A percentile compares a stretch with the other conserved stretches of the same genome.
Evolutionary conservation across 768 basidiomycete species (phyloP).

Genomic region (Mycena galopus): DNA sequence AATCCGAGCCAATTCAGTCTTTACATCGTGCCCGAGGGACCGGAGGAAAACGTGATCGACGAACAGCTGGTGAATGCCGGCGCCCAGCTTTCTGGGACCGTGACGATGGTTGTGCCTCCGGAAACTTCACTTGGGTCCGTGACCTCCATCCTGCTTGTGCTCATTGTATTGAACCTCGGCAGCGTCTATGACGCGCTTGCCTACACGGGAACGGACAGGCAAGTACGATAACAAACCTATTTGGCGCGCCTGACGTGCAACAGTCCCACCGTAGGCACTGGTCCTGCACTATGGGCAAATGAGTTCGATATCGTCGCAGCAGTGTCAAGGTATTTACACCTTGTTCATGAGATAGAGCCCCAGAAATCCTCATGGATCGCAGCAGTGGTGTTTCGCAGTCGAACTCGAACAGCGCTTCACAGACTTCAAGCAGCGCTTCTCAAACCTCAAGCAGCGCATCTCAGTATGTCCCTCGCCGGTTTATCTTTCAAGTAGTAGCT

Average conservation of each 20-base stretch:
- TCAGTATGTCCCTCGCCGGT: slow-evolving; percentile 3
- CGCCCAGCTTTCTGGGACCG: slow-evolving; percentile 17
- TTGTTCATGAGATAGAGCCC: no score
- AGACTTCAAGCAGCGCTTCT: neutral
- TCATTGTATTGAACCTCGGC: neutral
- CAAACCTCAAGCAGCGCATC: neutral
- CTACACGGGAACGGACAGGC: slow-evolving; percentile 8
- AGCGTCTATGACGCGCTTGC: slow-evolving; percentile 1
- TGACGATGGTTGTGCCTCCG: slow-evolving; percentile 15
- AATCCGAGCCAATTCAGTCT: slow-evolving; percentile 24
- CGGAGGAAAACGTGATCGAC: neutral
- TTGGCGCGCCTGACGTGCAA: slow-evolving; percentile 3
- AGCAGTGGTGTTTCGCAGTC: neutral
- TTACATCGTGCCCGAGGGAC: slow-evolving; percentile 1
- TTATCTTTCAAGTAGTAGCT: neutral
- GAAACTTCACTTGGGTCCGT: slow-evolving; percentile 8
- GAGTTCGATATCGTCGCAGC: slow-evolving; percentile 12
- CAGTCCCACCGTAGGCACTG: slow-evolving; percentile 9
- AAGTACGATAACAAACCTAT: neutral
- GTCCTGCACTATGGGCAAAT: slow-evolving; percentile 5
- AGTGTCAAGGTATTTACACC: slow-evolving; percentile 13
- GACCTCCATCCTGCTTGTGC: neutral
- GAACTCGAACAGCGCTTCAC: neutral
- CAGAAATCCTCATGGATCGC: neutral
- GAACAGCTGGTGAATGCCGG: slow-evolving; percentile 16